Conservation (phyloP, 208 protist genomes). For the Trypanosoma theileri region DNA sequence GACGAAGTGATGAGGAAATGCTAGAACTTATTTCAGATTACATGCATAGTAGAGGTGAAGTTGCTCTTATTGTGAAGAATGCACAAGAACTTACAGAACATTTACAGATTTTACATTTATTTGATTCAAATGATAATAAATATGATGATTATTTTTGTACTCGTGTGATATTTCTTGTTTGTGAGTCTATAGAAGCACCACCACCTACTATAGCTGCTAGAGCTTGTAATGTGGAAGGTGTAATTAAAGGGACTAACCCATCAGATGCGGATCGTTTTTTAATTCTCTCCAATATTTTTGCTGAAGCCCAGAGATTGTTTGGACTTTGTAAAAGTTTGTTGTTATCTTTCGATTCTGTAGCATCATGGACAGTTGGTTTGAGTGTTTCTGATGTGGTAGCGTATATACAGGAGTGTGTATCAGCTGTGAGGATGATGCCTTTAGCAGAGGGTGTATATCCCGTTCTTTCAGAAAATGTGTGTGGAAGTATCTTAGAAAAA, state of each 20-base stretch:
- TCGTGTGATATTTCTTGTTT: slow-evolving; percentile 60
- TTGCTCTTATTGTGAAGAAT: slow-evolving; percentile 57
- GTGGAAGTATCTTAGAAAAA: slow-evolving; percentile 49
- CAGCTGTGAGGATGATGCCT: slow-evolving; percentile 18
- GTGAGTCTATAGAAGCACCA: slow-evolving; percentile 67
- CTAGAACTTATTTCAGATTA: slow-evolving; percentile 37
- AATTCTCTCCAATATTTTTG: slow-evolving; percentile 32
- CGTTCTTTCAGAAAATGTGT: slow-evolving; percentile 65
- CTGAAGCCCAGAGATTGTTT: slow-evolving; percentile 29
- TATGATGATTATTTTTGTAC: background rate
- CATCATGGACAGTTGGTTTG: slow-evolving; percentile 74
- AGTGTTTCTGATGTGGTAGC: slow-evolving; percentile 62
- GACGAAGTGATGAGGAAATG: slow-evolving; percentile 40
- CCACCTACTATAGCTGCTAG: slow-evolving; percentile 65
- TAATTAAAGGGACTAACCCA: slow-evolving; percentile 73
- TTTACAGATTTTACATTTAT: slow-evolving; percentile 45
- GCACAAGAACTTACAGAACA: slow-evolving; percentile 46
- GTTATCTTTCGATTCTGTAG: slow-evolving; percentile 51
- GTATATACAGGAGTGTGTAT: slow-evolving; percentile 50
- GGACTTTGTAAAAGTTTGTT: slow-evolving; percentile 44
- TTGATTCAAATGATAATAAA: slow-evolving; percentile 30
- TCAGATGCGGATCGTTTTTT: slow-evolving; percentile 52
- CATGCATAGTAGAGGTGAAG: slow-evolving; percentile 23
- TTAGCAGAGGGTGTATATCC: slow-evolving; percentile 24
- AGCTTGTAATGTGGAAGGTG: slow-evolving; percentile 61